Base-by-base conservation (phyloP, 1,284 basidiomycete genomes). In the Tilletia setariae region DNA sequence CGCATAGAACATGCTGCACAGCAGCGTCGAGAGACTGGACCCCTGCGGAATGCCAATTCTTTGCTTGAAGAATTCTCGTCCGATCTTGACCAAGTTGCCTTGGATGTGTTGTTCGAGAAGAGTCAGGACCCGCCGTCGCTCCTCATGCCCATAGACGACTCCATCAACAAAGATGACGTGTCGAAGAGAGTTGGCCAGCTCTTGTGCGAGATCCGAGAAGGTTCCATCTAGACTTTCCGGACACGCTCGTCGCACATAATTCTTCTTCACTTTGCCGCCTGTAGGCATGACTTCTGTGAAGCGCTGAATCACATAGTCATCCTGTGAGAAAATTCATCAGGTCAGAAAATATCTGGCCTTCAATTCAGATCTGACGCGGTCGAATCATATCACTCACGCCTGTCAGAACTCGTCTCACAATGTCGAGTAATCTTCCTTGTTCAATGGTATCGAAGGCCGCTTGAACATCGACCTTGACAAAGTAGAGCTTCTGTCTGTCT, bases 361-460 rank as follows among this genome's bases (percentile, higher is more conserved):
- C n/a, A 53, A 28, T 61, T 16, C 0, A 1, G 19, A 21, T 42
- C 11, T 28, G 1, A 67, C 25, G 44, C 67, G 46, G 21, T 40
- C 9, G 42, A 4, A 25, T n/a, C 19, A 11, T 13, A 35, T 8
- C 47, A 47, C 61, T 47, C 30, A 64, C 47, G 25, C 30, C 56
- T 32, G 21, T 51, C 64, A 65, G 16, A 11, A 65, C 16, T 44
- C 19, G 1, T 25, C 87, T 86, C 46, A 98, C 83, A 35, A 98
- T 92, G 43, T 87, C 85, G 16, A 98, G 83, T 62, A 98, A 84
- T 77, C 90, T 94, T 25, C 87, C 86, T 81, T 98, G 96, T 53
- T 94, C 90, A 72, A 98, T 98, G 0, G 91, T 93, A 83, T 99
- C 96, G 84, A 98, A 99, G 71, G 94, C 96, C 0, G 93, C 90